Percentiles rank a stretch among this genome's conserved stretches.
These are phyloP conservation scores for Physcia stellaris DNA, from an alignment of 495 filamentous ascomycete genomes.

Conservation along the genomic window DNA sequence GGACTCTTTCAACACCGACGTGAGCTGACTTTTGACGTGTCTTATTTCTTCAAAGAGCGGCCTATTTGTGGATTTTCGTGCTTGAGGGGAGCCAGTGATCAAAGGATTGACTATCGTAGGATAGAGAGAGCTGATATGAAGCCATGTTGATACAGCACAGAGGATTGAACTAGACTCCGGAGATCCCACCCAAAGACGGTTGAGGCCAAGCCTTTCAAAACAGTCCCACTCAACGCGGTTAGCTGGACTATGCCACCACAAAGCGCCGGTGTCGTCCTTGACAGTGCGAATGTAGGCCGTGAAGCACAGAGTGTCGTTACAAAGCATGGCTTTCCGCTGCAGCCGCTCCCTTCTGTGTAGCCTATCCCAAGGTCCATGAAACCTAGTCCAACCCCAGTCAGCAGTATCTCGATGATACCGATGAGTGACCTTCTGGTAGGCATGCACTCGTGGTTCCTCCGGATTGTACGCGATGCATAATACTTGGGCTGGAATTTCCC, in stretches of 20 bases:
- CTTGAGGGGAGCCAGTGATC: too few species aligned
- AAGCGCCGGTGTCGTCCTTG: slow-evolving; percentile 43
- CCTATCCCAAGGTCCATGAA: slow-evolving; percentile 46
- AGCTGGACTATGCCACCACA: slow-evolving; percentile 53
- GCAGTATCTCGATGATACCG: slow-evolving; percentile 43
- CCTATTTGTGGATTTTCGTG: too few species aligned
- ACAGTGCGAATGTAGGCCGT: slow-evolving; percentile 50
- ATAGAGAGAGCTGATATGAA: slow-evolving; percentile 47
- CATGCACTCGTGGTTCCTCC: slow-evolving; percentile 45
- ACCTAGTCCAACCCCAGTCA: slow-evolving; percentile 58
- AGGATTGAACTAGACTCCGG: slow-evolving; percentile 37
- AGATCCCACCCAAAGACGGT: slow-evolving; percentile 33
- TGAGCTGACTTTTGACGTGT: too few species aligned
- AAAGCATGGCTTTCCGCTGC: slow-evolving; percentile 48
- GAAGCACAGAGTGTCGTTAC: slow-evolving; percentile 50
- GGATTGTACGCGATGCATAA: slow-evolving; percentile 54
- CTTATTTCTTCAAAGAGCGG: too few species aligned
- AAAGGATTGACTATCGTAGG: too few species aligned
- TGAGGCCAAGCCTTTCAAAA: slow-evolving; percentile 46
- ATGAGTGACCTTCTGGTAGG: slow-evolving; percentile 42
- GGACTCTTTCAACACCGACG: not conserved
- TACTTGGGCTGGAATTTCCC: slow-evolving; percentile 47
- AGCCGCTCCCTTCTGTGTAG: slow-evolving; percentile 42
- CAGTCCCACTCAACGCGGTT: slow-evolving; percentile 63
- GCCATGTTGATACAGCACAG: slow-evolving; percentile 40